Base-by-base conservation (phyloP, 345 rosid species). In the Capsella bursapastoris region DNA sequence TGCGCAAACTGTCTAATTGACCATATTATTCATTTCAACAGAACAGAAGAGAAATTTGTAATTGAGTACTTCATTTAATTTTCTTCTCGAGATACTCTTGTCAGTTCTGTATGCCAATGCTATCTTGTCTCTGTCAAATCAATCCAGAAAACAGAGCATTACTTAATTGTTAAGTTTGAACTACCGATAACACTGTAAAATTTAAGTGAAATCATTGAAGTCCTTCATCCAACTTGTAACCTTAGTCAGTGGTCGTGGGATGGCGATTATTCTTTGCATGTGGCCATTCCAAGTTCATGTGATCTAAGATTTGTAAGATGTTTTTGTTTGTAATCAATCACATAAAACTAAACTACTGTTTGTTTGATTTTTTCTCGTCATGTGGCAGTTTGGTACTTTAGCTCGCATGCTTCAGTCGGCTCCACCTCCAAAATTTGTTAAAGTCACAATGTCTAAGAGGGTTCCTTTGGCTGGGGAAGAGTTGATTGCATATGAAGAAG, bases 361-460 rank as follows among this genome's bases (percentile, higher is more conserved):
- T 71, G 35, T 49, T 55, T 67, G 4, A 16, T 38, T 43, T 55
- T 43, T 55, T 28, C 44, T 32, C 62, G 74, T 73, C 31, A 35
- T 78, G 38, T 59, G 40, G 82, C 81, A 95, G 99, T 95, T 83
- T 83, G 97, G 96, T 45, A 86, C 97, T 10, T 74, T 95, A 82
- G 97, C 99, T 74, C 97, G 99, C 65, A 87, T 85, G 91, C 99
- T 95, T 59, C 99, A 95, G 89, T 90, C 97, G 71, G 86, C 93
- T 82, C 97, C 99, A 77, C 97, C 99, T 76, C 99, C 99, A 59
- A 95, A 90, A 82, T 90, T 92, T 78, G 97, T 92, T 65, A 95
- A 95, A 89, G 93, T 95, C 61, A 90, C 84, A 61, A 83, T 95
- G 86, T 95, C 99, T 68, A 86, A 75, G 86, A 92, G 99, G 87